Conservation (phyloP, 495 filamentous ascomycete species). For the Geopyxis carbonaria region DNA sequence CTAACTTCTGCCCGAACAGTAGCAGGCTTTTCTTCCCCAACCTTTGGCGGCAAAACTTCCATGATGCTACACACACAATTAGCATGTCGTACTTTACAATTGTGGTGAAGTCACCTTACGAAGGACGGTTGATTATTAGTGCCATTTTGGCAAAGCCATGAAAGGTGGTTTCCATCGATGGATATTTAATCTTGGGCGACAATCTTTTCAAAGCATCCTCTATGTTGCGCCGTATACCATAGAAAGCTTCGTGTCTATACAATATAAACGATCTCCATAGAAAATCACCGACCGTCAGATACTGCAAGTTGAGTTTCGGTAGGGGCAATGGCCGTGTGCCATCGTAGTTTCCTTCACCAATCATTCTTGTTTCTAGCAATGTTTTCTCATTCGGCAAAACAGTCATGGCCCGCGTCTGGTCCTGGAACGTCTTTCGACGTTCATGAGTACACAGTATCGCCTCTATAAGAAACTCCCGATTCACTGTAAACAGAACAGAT, state of each 20-base stretch:
- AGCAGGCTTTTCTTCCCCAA: conserved; percentile 73
- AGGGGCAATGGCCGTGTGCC: conserved; percentile 78
- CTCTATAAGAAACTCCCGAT: conserved; percentile 57
- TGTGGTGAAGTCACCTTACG: conserved; percentile 27
- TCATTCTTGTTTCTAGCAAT: conserved; percentile 70
- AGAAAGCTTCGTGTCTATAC: conserved; percentile 83
- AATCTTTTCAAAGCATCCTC: conserved; percentile 65
- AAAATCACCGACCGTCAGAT: conserved; percentile 88
- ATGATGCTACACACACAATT: conserved; percentile 37
- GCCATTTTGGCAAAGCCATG: conserved; percentile 85
- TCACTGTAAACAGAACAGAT: conserved; percentile 40
- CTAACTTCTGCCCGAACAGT: conserved; percentile 71
- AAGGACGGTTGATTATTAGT: conserved; percentile 66
- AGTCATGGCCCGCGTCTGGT: conserved; percentile 48
- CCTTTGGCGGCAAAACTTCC: conserved; percentile 65
- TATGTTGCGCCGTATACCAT: conserved; percentile 80
- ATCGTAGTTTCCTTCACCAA: conserved; percentile 77
- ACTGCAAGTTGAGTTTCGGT: conserved; percentile 89
- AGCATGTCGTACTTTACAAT: neutral
- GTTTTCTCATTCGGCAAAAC: conserved; percentile 67
- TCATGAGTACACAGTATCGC: conserved; percentile 62
- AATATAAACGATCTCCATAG: conserved; percentile 83
- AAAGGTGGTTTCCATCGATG: conserved; percentile 49
- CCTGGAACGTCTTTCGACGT: conserved; percentile 66
- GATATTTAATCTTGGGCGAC: conserved; percentile 45